Evolutionary conservation across 768 basidiomycete species (phyloP), one percentile per base, ranked within the genome.

Genomic region (Rhizopogon vulgaris): DNA sequence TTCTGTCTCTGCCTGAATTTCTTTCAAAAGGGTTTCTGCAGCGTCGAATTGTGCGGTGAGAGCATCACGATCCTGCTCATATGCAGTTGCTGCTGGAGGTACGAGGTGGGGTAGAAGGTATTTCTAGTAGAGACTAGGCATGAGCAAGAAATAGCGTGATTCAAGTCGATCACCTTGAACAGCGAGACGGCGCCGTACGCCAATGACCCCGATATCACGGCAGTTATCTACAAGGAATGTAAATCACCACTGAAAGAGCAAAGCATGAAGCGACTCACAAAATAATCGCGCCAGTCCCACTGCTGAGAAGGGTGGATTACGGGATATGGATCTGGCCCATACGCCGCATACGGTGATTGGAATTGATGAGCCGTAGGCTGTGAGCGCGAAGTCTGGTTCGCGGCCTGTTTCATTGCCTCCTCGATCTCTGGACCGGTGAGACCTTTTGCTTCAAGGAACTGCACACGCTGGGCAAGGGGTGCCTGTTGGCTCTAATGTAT

Each of bases 221-320:
- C 85, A 65, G 94, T 91, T 61, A 99, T 94, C 94, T 97, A 63
- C 7, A 6, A 17, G 25, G 30, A 12, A 45, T 17, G 34, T 34
- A 64, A 58, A 47, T 15, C 24, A 34, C 10, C n/a, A 18, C 1
- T 2, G 11, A 8, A 15, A 3, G 0, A 27, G 22, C 22, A 22
- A 14, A 32, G 46, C 14, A 41, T 38, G 24, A 24, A 32, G 39
- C 34, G 17, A 73, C 90, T 63, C 63, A 94, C 94, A 66, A 98
- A 99, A 68, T 95, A 92, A 70, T 99, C 96, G 52, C 94, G 77
- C 96, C 96, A 99, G 67, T 98, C 95, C 80, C 90, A 84, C 53
- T 73, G 75, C 8, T 79, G 82, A 22, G 70, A 61, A 24, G 69
- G 69, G 56, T 78, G 69, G 47, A 69, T 58, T 49, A 56, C 51